Evolutionary conservation across 1,139 yeast genomes (phyloP), one percentile per base, ranked within the genome.

Genomic region (Kazachstania sp.): DNA sequence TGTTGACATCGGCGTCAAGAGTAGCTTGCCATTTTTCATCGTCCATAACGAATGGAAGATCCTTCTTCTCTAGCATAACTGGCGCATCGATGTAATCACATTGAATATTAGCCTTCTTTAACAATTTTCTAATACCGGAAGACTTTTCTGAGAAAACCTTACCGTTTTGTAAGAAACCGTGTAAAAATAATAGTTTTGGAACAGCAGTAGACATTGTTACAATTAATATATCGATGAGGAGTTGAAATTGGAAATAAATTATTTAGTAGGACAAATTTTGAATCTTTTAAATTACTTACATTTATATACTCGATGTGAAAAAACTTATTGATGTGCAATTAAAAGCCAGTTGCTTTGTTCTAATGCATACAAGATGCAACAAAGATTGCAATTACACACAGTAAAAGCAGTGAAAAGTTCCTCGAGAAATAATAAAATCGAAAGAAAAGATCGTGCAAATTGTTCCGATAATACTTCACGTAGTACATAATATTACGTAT

Each of bases 81-180:
- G 97, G 96, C 1, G 84, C 97, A 57, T 86, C 86, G 46, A 87
- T 67, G 63, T 84, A 90, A 12, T 83, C 78, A 29, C 90, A 75
- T 59, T 85, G 86, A 54, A 81, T 77, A 39, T 81, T 80, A 20
- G 74, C 71, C 57, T 83, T 81, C 59, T 81, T 77, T 53, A 88
- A 69, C 3, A 81, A 72, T 59, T 86, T 84, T 49, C 95, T 71
- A 18, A 90, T 70, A 3, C 86, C 95, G 0, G 92, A 78, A 0
- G 95, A 78, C 63, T 87, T 87, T 52, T 79, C 82, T 16, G 92
- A 83, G 60, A 88, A 82, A 12, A 81, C 71, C 39, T 78, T 73
- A 6, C 86, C 95, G 55, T 78, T 83, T 69, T 87, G 95, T 36
- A 77, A 67, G 59, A 74, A 78, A 1, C 83, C 83, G 51, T 78